These are phyloP conservation scores for Haematococcus lacustris DNA, from an alignment of 139 green algal genomes.

Conservation along the genomic window DNA sequence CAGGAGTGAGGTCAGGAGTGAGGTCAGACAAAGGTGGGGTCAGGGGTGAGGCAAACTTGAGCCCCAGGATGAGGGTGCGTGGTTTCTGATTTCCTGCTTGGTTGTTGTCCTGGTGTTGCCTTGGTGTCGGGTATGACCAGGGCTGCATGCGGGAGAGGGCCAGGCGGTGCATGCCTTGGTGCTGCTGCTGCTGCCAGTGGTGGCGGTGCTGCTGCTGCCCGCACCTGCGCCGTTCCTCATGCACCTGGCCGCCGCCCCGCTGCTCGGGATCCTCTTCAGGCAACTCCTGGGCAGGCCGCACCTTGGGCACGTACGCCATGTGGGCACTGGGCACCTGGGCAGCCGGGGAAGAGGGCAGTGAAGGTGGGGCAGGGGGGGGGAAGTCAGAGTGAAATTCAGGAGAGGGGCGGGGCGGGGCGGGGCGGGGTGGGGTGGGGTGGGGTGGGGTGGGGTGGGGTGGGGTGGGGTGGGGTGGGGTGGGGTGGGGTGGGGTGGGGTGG, in stretches of 20 bases:
- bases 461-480: not conserved
- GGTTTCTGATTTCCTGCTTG: not conserved
- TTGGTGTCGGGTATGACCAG: not conserved
- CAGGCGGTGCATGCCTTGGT: not conserved
- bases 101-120: no score
- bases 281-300: conserved; percentile 22
- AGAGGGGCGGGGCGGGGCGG: no score
- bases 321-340: conserved; percentile 23
- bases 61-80: not conserved
- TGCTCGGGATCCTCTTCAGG: conserved; percentile 68
- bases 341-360: not conserved
- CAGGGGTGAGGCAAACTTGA: not conserved
- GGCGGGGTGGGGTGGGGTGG: no score
- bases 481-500: not conserved
- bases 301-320: conserved; percentile 52
- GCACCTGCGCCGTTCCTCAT: conserved; percentile 45
- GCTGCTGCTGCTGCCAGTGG: not conserved
- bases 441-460: not conserved
- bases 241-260: conserved; percentile 55
- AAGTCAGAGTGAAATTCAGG: not conserved
- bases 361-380: not conserved
- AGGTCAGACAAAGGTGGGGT: no score
- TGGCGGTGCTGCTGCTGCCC: not conserved
- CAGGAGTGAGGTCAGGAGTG: no score
- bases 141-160: not conserved